Evolutionary conservation across 2,329 filamentous ascomycete genomes (phyloP), one percentile per base, ranked within the genome.

Genomic region (Cercospora berteroae): DNA sequence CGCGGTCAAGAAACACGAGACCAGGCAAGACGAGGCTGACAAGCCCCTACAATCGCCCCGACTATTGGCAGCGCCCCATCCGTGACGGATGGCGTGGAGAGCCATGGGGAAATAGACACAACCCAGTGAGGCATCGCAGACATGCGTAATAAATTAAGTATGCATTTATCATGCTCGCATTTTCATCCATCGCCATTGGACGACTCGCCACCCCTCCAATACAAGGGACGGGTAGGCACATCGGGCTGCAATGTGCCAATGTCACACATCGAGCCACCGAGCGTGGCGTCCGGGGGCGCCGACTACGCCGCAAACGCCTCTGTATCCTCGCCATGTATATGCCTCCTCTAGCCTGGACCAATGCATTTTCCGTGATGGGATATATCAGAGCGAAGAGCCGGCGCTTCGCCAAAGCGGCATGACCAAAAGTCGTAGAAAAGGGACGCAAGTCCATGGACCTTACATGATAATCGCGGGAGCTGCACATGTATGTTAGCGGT

Each of bases 401-500:
- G 59, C 60, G 33, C 61, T 65, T 52, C 29, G 57, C 57, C 58
- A 52, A 61, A 33, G 27, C 36, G 48, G 62, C 63, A 29, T 20
- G 58, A 48, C 48, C 23, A 33, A 57, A 50, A 16, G 31, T 50
- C 29, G 33, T 16, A 57, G 39, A 39, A 36, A 13, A 23, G 18
- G 23, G 48, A 63, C 42, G 27, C 60, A 42, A 7, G 12, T 29
- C 8, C 50, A 39, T 20, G 42, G 50, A 52, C 55, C 50, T 66
- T 71, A 72, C 71, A 72, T 72, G 67, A 72, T 72, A 60, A 72
- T 72, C 66, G 71, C 67, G 56, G 71, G 71, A 64, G 71, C 71
- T 72, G 62, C 29, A 13, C 20, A 55, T 48, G 29, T 18, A 18
- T 64, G 67, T 69, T 61, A 68, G 67, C 39, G 67, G 29, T 48